Conservation (phyloP, 495 filamentous ascomycete species). For the Umbilicaria muhlenbergii region DNA sequence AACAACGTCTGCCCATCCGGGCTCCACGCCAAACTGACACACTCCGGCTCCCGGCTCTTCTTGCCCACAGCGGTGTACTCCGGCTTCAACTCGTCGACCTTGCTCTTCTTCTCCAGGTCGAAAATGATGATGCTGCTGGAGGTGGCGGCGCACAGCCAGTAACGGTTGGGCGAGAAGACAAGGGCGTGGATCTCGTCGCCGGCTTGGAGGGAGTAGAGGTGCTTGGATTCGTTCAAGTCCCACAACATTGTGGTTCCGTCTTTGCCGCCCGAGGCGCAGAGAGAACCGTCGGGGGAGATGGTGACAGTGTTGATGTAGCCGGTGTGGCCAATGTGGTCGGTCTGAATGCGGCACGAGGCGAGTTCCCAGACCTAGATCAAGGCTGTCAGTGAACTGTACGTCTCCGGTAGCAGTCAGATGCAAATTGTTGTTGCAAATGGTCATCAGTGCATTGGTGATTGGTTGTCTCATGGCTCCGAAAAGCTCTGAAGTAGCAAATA, state of each 20-base stretch:
- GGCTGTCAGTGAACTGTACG: slow-evolving; percentile 2
- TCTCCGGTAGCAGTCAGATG: slow-evolving; percentile 6
- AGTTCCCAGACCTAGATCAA: slow-evolving; percentile 86
- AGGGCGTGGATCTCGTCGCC: slow-evolving; percentile 99
- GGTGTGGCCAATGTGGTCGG: slow-evolving; percentile 98
- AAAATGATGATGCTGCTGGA: slow-evolving; percentile 98
- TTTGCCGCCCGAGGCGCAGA: slow-evolving; percentile 98
- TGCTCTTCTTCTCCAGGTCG: slow-evolving; percentile 99
- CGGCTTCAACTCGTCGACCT: slow-evolving; percentile 99
- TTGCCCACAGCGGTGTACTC: slow-evolving; percentile 93
- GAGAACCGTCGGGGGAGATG: slow-evolving; percentile 98
- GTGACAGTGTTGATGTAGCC: slow-evolving; percentile 99
- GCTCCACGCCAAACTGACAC: slow-evolving; percentile 89
- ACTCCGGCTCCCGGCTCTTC: slow-evolving; percentile 99
- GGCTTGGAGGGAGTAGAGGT: slow-evolving; percentile 98
- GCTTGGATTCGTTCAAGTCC: slow-evolving; percentile 99
- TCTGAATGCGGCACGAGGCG: slow-evolving; percentile 96
- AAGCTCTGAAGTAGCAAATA: slow-evolving; percentile 99
- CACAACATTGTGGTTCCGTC: slow-evolving; percentile 99
- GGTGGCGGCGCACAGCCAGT: slow-evolving; percentile 99
- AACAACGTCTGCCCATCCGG: slow-evolving; percentile 98
- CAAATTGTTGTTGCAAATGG: slow-evolving; percentile 3
- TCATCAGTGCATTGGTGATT: slow-evolving; percentile 83
- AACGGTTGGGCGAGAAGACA: slow-evolving; percentile 99
- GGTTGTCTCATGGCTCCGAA: slow-evolving; percentile 87